These are phyloP conservation scores for Backusella circina DNA, from an alignment of 192 early-diverging fungal species.

Conservation along the genomic window DNA sequence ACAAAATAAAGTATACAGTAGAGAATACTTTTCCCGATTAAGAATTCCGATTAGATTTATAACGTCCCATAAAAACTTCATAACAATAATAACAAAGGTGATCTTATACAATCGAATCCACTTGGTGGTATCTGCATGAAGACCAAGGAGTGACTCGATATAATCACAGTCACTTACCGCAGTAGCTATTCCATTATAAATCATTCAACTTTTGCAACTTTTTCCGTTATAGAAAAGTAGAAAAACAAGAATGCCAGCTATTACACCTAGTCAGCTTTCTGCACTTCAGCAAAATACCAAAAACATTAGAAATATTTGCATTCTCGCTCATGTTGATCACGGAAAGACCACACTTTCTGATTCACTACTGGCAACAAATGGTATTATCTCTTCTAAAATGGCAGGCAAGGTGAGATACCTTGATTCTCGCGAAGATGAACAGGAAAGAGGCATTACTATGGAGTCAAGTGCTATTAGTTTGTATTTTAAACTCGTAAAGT, in stretches of 20 bases:
- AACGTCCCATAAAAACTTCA: not conserved
- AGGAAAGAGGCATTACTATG: slow-evolving; percentile 99
- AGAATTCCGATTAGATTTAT: not conserved
- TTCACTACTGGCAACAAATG: slow-evolving; percentile 93
- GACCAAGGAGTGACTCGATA: not conserved
- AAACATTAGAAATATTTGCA: slow-evolving; percentile 94
- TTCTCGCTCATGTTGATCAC: slow-evolving; percentile 98
- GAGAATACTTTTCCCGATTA: not conserved
- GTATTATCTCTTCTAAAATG: slow-evolving; percentile 93
- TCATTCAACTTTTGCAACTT: not conserved
- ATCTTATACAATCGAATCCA: not conserved
- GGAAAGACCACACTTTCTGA: slow-evolving; percentile 98
- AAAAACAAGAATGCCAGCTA: slow-evolving; percentile 55
- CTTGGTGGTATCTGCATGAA: not conserved
- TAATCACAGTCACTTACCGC: not conserved
- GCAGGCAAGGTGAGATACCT: slow-evolving; percentile 95
- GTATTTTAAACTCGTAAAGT: slow-evolving; percentile 74
- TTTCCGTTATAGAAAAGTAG: not conserved
- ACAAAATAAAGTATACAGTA: not conserved
- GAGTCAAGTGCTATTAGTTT: slow-evolving; percentile 94
- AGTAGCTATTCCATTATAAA: not conserved
- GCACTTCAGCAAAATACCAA: slow-evolving; percentile 64
- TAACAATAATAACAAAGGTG: not conserved
- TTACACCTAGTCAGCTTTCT: slow-evolving; percentile 60
- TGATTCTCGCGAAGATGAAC: slow-evolving; percentile 96